Evolutionary conservation across 176 grass and related monocot genomes (phyloP).

Genomic region (barley (Hordeum vulgare)): DNA sequence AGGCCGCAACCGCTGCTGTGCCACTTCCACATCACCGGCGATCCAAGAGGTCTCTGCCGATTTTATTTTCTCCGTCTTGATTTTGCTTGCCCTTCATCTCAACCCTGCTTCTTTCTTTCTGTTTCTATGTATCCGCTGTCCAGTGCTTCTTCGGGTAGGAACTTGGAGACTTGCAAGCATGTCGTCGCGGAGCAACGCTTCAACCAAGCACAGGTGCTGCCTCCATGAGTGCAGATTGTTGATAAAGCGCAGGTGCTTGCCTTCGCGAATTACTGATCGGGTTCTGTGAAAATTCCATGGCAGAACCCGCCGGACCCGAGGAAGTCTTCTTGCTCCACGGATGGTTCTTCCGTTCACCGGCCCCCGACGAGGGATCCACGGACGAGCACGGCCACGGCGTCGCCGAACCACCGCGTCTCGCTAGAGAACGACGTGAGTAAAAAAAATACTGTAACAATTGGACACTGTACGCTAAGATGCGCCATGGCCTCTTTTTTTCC

Average conservation of each 20-base stretch:
- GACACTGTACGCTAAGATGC: background rate
- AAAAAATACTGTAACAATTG: background rate
- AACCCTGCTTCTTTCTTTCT: background rate
- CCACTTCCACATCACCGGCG: constrained; percentile 49
- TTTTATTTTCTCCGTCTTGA: background rate
- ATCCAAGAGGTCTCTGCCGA: constrained; percentile 41
- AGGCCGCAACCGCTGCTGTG: background rate
- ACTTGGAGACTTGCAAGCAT: constrained; percentile 30
- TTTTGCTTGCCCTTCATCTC: background rate
- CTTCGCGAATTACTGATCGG: background rate
- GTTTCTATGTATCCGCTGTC: background rate
- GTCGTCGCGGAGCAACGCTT: constrained; percentile 6
- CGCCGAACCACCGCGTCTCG: constrained; percentile 66
- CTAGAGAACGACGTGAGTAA: constrained; percentile 87
- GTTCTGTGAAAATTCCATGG: background rate
- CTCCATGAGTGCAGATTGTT: background rate
- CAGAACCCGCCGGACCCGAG: constrained; percentile 31
- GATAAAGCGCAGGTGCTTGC: background rate
- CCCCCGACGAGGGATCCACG: constrained; percentile 16
- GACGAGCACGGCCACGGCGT: constrained; percentile 33
- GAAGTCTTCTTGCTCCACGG: constrained; percentile 15
- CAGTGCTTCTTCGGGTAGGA: constrained; percentile 63
- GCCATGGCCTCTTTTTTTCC: background rate
- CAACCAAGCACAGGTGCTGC: constrained; percentile 12
- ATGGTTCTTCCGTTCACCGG: constrained; percentile 9